Evolutionary conservation across 2,329 filamentous ascomycete genomes (phyloP).

Genomic region (Chaetomium sp.): DNA sequence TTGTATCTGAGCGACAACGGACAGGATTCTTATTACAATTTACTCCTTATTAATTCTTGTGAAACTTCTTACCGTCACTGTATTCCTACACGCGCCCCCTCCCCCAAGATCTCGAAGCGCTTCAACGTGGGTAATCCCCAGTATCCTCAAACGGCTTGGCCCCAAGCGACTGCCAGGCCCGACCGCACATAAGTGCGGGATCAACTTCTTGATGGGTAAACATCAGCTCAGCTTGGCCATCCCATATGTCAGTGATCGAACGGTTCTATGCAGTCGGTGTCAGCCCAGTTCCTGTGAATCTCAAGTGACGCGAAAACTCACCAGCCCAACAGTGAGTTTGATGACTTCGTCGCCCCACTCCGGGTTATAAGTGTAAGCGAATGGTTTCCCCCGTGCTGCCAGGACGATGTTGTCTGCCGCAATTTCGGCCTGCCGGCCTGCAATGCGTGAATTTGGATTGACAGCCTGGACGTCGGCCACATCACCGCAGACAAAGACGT

Average conservation of each 20-base stretch:
- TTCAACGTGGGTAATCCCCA: slow-evolving; percentile 4
- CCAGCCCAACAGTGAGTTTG: slow-evolving; percentile 48
- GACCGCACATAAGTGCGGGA: slow-evolving; percentile 37
- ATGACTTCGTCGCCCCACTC: slow-evolving; percentile 44
- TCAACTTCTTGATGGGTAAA: slow-evolving; percentile 37
- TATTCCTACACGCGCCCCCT: too few relatives aligned
- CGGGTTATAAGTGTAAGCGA: slow-evolving; percentile 35
- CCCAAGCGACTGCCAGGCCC: slow-evolving; percentile 38
- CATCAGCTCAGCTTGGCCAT: slow-evolving; percentile 39
- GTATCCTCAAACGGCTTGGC: slow-evolving; percentile 40
- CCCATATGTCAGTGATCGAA: slow-evolving; percentile 38
- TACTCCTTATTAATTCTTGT: too few relatives aligned
- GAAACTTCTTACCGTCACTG: too few relatives aligned
- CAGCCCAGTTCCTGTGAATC: neutral
- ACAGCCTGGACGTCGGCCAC: slow-evolving; percentile 47
- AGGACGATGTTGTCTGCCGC: slow-evolving; percentile 50
- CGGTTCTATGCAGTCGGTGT: slow-evolving; percentile 31
- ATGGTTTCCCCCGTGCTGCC: slow-evolving; percentile 35
- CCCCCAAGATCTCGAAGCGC: too few relatives aligned
- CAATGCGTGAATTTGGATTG: slow-evolving; percentile 50
- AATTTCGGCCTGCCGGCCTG: slow-evolving; percentile 45
- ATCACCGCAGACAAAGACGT: slow-evolving; percentile 59
- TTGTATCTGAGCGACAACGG: too few relatives aligned
- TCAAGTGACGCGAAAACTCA: slow-evolving; percentile 25
- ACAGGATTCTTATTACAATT: too few relatives aligned